A percentile compares a stretch with the other conserved stretches of the same genome.
Evolutionary conservation across 768 basidiomycete genomes (phyloP).

Genomic region (Tricholoma hemisulphureum): DNA sequence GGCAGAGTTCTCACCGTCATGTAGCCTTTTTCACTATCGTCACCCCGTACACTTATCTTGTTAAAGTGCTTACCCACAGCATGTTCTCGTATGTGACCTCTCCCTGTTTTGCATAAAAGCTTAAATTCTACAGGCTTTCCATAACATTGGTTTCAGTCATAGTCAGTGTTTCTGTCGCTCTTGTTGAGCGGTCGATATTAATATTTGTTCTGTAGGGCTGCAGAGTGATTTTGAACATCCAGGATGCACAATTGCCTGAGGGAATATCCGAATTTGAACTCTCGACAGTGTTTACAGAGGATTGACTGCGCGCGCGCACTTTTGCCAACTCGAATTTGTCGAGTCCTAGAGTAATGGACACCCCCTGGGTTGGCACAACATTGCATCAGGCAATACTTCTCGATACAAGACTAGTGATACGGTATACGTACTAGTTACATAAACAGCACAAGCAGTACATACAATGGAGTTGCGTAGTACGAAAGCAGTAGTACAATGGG

Average conservation of each 20-base stretch:
- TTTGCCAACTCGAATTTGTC: too few relatives aligned
- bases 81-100: conserved; percentile 8
- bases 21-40: conserved; percentile 6
- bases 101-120: neutral
- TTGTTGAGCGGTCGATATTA: neutral
- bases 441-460: neutral
- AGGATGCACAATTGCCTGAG: neutral
- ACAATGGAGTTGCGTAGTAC: too few relatives aligned
- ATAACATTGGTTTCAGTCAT: conserved; percentile 11
- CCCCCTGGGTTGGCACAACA: too few relatives aligned
- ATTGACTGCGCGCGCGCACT: neutral
- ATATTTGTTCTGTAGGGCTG: conserved; percentile 4
- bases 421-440: neutral
- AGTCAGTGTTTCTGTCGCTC: neutral
- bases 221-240: conserved; percentile 3
- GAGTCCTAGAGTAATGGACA: too few relatives aligned
- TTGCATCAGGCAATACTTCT: too few relatives aligned
- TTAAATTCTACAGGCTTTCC: conserved; percentile 3
- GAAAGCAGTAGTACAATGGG: neutral
- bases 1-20: neutral
- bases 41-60: conserved; percentile 10
- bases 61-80: conserved; percentile 7
- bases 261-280: neutral
- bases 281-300: neutral
- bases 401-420: too few relatives aligned